phyloP scores from a whole-genome alignment of 148 eudicot species.

The Silene conica region DNA sequence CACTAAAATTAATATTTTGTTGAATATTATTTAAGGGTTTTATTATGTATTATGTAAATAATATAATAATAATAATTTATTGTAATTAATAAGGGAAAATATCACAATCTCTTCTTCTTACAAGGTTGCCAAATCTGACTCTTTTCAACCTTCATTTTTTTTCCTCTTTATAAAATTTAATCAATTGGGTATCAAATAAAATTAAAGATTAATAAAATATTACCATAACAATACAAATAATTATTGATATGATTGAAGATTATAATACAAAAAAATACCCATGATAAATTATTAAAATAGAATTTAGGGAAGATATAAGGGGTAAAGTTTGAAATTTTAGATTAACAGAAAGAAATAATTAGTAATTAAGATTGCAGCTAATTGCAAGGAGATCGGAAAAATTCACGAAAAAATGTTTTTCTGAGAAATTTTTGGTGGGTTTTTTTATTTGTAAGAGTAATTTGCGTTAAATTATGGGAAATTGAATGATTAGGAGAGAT shows the following conservation, averaged over 20 bases:
- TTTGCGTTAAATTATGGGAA: not conserved
- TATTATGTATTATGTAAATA: not conserved
- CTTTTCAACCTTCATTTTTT: conserved; percentile 38
- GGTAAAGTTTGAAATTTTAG: not conserved
- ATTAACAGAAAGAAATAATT: not conserved
- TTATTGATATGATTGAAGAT: not conserved
- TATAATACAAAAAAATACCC: conserved; percentile 3
- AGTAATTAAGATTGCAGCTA: not conserved
- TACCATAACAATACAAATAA: not conserved
- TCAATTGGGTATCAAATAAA: not conserved
- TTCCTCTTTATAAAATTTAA: not conserved
- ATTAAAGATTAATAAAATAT: not conserved
- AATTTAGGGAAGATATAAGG: not conserved
- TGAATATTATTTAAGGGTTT: not conserved
- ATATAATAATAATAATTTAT: not conserved
- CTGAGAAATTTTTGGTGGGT: not conserved
- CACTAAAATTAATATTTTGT: not conserved
- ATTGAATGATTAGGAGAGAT: not conserved
- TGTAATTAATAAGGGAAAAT: not conserved
- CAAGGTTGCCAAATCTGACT: conserved; percentile 53
- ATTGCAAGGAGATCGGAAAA: not conserved
- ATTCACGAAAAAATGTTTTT: not conserved
- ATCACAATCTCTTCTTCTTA: conserved; percentile 44
- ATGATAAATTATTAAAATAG: not conserved
- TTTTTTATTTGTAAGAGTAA: not conserved